phyloP scores from a whole-genome alignment of 805 yeast genomes.

The Saturnispora saitoi region DNA sequence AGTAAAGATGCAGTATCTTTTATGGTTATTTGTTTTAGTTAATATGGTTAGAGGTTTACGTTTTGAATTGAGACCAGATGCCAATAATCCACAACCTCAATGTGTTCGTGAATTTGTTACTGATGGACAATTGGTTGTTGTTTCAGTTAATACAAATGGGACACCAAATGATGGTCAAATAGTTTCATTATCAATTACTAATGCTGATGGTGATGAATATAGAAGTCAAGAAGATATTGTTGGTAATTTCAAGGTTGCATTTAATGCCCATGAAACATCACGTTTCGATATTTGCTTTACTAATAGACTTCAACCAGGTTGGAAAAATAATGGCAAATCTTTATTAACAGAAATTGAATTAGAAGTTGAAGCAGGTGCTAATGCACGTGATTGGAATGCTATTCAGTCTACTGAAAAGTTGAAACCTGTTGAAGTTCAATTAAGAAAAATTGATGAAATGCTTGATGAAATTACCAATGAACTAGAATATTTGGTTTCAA shows the following conservation, averaged over 20 bases:
- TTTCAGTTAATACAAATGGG: slow-evolving; percentile 70
- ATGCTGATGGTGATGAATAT: slow-evolving; percentile 78
- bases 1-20: background rate
- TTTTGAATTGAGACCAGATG: slow-evolving; percentile 26
- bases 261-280: slow-evolving; percentile 74
- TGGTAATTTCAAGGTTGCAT: slow-evolving; percentile 66
- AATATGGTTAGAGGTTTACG: slow-evolving; percentile 18
- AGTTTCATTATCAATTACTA: slow-evolving; percentile 58
- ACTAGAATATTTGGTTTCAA: slow-evolving; percentile 70
- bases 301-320: slow-evolving; percentile 40
- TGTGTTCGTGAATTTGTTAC: slow-evolving; percentile 90
- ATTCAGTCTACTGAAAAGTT: slow-evolving; percentile 87
- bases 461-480: slow-evolving; percentile 75
- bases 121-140: slow-evolving; percentile 81
- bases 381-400: slow-evolving; percentile 97
- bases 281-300: slow-evolving; percentile 90
- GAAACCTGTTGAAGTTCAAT: slow-evolving; percentile 85
- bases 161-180: slow-evolving; percentile 79
- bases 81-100: slow-evolving; percentile 38
- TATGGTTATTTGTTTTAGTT: background rate
- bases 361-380: slow-evolving; percentile 91
- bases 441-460: slow-evolving; percentile 79
- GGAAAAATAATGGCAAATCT: slow-evolving; percentile 28
- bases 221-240: slow-evolving; percentile 69
- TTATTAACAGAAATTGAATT: slow-evolving; percentile 69